phyloP scores from a whole-genome alignment of 2,329 filamentous ascomycete species.

The Curvularia sp. region DNA sequence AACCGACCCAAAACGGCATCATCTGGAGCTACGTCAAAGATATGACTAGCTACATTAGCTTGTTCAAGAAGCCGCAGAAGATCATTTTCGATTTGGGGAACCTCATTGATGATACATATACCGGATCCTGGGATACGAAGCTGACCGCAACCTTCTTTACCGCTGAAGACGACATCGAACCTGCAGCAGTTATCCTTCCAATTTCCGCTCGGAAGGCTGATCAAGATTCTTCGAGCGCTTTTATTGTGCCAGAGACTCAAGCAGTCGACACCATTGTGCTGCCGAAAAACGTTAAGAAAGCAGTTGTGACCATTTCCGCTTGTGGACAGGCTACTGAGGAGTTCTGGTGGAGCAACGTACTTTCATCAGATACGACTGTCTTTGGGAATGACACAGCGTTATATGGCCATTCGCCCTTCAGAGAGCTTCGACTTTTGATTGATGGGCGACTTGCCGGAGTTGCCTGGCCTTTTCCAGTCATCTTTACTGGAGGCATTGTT shows the following conservation, averaged over 20 bases:
- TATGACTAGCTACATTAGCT: conserved; percentile 71
- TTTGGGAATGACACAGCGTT: conserved; percentile 67
- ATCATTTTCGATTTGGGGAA: conserved; percentile 80
- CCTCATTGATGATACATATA: conserved; percentile 73
- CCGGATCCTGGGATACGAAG: conserved; percentile 74
- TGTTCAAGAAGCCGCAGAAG: conserved; percentile 74
- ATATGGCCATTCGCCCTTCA: conserved; percentile 74
- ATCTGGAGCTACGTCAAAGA: conserved; percentile 80
- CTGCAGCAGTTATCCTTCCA: conserved; percentile 72
- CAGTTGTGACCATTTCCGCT: conserved; percentile 77
- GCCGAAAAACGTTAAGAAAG: conserved; percentile 70
- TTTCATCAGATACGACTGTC: conserved; percentile 64
- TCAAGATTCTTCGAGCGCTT: conserved; percentile 67
- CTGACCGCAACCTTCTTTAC: conserved; percentile 76
- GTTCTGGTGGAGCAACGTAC: conserved; percentile 85
- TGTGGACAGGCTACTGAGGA: conserved; percentile 79
- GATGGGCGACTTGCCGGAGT: conserved; percentile 76
- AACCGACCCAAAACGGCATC: conserved; percentile 75
- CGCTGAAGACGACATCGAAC: conserved; percentile 51
- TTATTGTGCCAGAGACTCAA: conserved; percentile 68
- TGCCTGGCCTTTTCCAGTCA: conserved; percentile 80
- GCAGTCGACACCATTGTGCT: conserved; percentile 67
- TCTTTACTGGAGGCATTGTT: conserved; percentile 82
- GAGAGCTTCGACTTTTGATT: conserved; percentile 78
- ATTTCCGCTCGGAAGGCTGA: conserved; percentile 62